These are phyloP conservation scores for Athelia psychrophila DNA, from an alignment of 1,284 basidiomycete genomes.

Conservation along the genomic window DNA sequence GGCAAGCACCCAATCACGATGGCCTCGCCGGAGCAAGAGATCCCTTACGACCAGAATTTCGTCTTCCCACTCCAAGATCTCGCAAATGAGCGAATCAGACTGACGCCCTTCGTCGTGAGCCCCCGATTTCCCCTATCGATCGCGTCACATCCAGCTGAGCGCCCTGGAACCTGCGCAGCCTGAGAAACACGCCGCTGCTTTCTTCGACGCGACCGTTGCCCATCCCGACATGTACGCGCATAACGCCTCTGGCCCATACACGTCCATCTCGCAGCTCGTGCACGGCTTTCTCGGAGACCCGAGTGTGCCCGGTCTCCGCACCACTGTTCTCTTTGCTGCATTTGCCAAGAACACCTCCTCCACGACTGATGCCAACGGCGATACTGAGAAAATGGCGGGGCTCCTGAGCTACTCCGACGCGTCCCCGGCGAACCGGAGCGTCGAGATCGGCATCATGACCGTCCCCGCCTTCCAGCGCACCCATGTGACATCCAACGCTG, in stretches of 20 bases:
- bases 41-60: slow-evolving; percentile 21
- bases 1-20: too few relatives aligned
- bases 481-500: slow-evolving; percentile 60
- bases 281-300: slow-evolving; percentile 25
- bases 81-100: slow-evolving; percentile 31
- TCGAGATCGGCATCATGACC: slow-evolving; percentile 52
- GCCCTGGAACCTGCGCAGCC: slow-evolving; percentile 9
- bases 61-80: slow-evolving; percentile 32
- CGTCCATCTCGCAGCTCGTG: slow-evolving; percentile 28
- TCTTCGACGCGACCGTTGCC: slow-evolving; percentile 8
- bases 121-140: slow-evolving; percentile 1
- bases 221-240: slow-evolving; percentile 29
- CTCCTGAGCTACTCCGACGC: slow-evolving; percentile 40
- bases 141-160: too few relatives aligned
- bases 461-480: slow-evolving; percentile 62
- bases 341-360: slow-evolving; percentile 38
- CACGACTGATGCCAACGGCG: slow-evolving; percentile 8
- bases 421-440: slow-evolving; percentile 33
- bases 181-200: slow-evolving; percentile 12
- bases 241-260: slow-evolving; percentile 40
- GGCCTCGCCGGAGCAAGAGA: too few relatives aligned
- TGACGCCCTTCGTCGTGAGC: slow-evolving; percentile 33
- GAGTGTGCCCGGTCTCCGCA: slow-evolving; percentile 27
- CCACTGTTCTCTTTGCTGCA: slow-evolving; percentile 40
- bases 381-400: slow-evolving; percentile 29